Percentiles rank a stretch among this genome's conserved stretches.
These are phyloP conservation scores for Olyra latifolia DNA, from an alignment of 176 grass and related monocot species.

Conservation along the genomic window DNA sequence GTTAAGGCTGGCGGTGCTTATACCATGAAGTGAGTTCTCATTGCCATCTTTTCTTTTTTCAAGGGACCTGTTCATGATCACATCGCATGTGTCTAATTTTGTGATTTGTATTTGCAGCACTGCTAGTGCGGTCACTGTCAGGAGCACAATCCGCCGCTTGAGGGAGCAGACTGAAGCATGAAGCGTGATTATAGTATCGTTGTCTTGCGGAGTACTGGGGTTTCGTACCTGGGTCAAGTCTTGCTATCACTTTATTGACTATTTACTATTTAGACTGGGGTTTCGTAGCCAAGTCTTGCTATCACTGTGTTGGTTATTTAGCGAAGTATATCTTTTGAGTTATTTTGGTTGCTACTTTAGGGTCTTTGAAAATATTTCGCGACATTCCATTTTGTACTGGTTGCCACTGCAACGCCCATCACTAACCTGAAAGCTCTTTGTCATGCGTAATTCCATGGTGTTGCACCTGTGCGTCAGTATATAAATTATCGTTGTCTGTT, in stretches of 20 bases:
- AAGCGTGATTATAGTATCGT: conserved; percentile 33
- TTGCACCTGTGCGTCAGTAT: background rate
- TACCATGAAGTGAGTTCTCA: conserved; percentile 63
- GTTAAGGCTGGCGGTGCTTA: conserved; percentile 89
- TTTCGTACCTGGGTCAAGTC: background rate
- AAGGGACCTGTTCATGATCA: background rate
- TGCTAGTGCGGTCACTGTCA: conserved; percentile 82
- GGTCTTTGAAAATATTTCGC: background rate
- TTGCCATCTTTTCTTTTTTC: background rate
- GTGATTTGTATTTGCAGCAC: conserved; percentile 44
- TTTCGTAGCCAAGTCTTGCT: background rate
- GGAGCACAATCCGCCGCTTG: conserved; percentile 82
- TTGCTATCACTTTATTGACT: background rate
- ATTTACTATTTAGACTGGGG: background rate
- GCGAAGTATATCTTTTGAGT: background rate
- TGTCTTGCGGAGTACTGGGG: background rate
- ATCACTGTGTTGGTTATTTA: conserved; percentile 13
- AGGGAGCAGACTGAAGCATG: conserved; percentile 91
- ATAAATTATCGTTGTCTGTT: background rate
- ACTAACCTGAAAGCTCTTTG: background rate
- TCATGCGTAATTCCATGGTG: background rate
- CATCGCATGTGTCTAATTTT: background rate
- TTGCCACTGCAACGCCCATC: background rate
- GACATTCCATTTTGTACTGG: conserved; percentile 2
- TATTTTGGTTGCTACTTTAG: conserved; percentile 42